These are phyloP conservation scores for Craspedostauros australis DNA, from an alignment of 108 stramenopile species.

Conservation along the genomic window DNA sequence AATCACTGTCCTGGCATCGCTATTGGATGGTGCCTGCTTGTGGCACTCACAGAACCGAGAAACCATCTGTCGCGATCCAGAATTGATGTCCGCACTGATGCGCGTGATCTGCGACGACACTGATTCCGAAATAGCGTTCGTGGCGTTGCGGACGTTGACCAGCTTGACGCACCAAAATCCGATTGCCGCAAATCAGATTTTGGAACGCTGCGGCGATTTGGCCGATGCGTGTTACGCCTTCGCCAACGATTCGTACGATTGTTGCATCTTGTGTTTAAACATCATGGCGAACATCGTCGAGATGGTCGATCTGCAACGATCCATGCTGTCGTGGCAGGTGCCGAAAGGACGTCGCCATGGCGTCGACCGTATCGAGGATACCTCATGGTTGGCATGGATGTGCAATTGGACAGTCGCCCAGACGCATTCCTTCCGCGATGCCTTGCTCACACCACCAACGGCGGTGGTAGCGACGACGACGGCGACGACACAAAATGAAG, in stretches of 20 bases:
- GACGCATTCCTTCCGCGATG: constrained; percentile 52
- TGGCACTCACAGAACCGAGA: constrained; percentile 43
- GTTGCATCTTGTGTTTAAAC: constrained; percentile 63
- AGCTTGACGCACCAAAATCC: constrained; percentile 73
- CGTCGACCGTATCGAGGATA: not conserved
- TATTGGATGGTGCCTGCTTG: constrained; percentile 71
- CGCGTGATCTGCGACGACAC: not conserved
- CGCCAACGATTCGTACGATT: constrained; percentile 35
- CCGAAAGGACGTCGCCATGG: constrained; percentile 11
- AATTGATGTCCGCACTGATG: not conserved
- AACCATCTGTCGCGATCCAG: constrained; percentile 18
- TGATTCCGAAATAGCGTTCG: constrained; percentile 12
- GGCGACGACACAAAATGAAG: not conserved
- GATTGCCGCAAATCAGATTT: constrained; percentile 53
- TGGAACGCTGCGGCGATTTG: not conserved
- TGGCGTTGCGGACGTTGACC: constrained; percentile 62
- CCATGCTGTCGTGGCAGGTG: no score
- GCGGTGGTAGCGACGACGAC: not conserved
- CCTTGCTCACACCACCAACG: constrained; percentile 30
- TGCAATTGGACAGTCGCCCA: constrained; percentile 51
- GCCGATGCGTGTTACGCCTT: constrained; percentile 12
- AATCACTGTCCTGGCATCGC: constrained; percentile 39
- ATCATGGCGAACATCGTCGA: constrained; percentile 73
- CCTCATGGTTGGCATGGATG: constrained; percentile 52
- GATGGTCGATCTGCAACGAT: constrained; percentile 25